Evolutionary conservation across 2,329 filamentous ascomycete species (phyloP).

Genomic region (Xylogone sp.): DNA sequence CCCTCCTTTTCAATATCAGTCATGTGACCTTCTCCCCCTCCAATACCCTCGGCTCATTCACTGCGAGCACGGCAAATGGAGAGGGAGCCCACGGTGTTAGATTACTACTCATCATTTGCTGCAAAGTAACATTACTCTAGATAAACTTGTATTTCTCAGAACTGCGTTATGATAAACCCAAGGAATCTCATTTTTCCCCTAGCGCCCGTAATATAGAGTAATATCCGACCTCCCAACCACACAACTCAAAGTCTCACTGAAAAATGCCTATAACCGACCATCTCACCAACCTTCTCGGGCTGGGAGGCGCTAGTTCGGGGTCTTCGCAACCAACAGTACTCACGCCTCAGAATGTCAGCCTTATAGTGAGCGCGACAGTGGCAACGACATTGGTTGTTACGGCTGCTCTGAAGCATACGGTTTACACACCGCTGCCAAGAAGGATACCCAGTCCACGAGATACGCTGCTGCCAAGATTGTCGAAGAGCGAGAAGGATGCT

Average conservation of each 20-base stretch:
- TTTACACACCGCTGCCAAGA: slow-evolving; percentile 5
- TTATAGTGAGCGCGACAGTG: slow-evolving; percentile 10
- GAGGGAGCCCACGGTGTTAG: too few relatives aligned
- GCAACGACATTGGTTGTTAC: slow-evolving; percentile 15
- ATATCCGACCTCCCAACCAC: too few relatives aligned
- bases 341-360: neutral
- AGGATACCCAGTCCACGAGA: slow-evolving; percentile 19
- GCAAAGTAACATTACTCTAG: too few relatives aligned
- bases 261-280: neutral
- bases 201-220: neutral
- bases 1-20: too few relatives aligned
- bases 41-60: too few relatives aligned
- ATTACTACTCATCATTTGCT: too few relatives aligned
- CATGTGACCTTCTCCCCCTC: too few relatives aligned
- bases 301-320: neutral
- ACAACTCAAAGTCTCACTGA: too few relatives aligned
- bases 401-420: slow-evolving; percentile 5
- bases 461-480: slow-evolving; percentile 16
- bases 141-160: too few relatives aligned
- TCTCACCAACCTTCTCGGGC: neutral
- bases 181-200: neutral
- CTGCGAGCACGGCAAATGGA: neutral
- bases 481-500: slow-evolving; percentile 29
- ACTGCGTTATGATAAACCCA: neutral
- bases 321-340: neutral